Evolutionary conservation across 805 yeast genomes (phyloP).

Genomic region (Wickerhamomyces xylosicus): DNA sequence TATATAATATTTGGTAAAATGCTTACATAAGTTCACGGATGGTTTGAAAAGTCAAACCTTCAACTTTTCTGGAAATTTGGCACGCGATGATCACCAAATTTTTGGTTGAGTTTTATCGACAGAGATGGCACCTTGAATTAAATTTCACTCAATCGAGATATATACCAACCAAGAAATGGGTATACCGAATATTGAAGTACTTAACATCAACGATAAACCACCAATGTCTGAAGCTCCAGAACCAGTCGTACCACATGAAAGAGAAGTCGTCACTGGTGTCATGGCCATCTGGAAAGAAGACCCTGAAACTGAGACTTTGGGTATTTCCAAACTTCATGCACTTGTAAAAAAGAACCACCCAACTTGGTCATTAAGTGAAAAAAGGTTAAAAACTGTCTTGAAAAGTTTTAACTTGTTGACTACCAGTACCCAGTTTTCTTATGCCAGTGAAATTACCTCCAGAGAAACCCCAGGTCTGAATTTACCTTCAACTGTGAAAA

Average conservation of each 20-base stretch:
- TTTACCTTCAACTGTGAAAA: slow-evolving; percentile 32
- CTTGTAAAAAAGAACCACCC: slow-evolving; percentile 29
- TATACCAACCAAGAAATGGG: not conserved
- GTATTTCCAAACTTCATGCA: slow-evolving; percentile 41
- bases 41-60: too few species aligned
- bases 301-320: slow-evolving; percentile 48
- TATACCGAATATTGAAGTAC: slow-evolving; percentile 19
- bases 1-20: too few species aligned
- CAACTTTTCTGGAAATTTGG: too few species aligned
- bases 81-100: too few species aligned
- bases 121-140: too few species aligned
- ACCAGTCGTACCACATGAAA: slow-evolving; percentile 19
- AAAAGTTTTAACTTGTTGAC: slow-evolving; percentile 45
- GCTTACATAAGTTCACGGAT: too few species aligned
- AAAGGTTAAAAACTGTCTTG: slow-evolving; percentile 42
- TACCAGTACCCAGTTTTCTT: slow-evolving; percentile 33
- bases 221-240: slow-evolving; percentile 2
- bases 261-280: slow-evolving; percentile 33
- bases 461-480: slow-evolving; percentile 32
- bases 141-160: too few species aligned
- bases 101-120: too few species aligned
- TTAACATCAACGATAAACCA: slow-evolving; percentile 20
- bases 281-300: slow-evolving; percentile 59
- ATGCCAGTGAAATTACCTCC: slow-evolving; percentile 44
- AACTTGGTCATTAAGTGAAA: slow-evolving; percentile 54